Evolutionary conservation across 192 early-diverging fungal species (phyloP).

Genomic region (Backusella circina): DNA sequence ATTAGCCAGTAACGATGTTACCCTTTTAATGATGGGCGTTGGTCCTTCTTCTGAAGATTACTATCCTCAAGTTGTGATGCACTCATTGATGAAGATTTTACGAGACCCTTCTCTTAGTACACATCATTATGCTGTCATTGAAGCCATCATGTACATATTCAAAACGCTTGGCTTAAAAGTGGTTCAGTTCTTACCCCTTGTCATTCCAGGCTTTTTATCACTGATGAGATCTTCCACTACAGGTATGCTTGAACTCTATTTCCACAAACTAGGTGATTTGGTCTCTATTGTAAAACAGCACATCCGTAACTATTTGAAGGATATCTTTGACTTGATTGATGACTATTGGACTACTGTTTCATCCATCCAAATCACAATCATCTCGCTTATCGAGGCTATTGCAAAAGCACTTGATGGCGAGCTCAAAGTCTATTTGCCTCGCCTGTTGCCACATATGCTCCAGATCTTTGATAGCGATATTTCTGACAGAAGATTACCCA

Average conservation of each 20-base stretch:
- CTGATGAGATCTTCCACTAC: slow-evolving; percentile 82
- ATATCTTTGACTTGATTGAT: slow-evolving; percentile 77
- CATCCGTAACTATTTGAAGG: slow-evolving; percentile 81
- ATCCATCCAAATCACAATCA: slow-evolving; percentile 78
- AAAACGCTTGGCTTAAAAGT: slow-evolving; percentile 82
- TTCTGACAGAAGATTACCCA: slow-evolving; percentile 60
- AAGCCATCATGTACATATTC: slow-evolving; percentile 93
- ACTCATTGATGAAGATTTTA: slow-evolving; percentile 84
- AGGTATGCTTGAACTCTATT: slow-evolving; percentile 84
- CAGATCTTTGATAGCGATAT: slow-evolving; percentile 79
- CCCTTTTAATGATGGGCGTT: slow-evolving; percentile 56
- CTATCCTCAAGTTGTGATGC: slow-evolving; percentile 88
- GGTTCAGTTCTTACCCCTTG: slow-evolving; percentile 87
- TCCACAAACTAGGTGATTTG: slow-evolving; percentile 80
- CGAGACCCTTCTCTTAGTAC: slow-evolving; percentile 74
- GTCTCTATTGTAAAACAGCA: slow-evolving; percentile 85
- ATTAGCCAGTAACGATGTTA: slow-evolving; percentile 49
- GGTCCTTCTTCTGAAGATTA: slow-evolving; percentile 87
- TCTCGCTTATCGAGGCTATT: slow-evolving; percentile 84
- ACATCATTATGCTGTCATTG: slow-evolving; percentile 83
- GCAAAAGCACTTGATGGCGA: slow-evolving; percentile 83
- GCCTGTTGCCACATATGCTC: slow-evolving; percentile 79
- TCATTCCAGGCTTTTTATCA: slow-evolving; percentile 86
- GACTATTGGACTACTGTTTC: slow-evolving; percentile 68
- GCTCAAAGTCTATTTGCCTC: slow-evolving; percentile 80